phyloP scores from a whole-genome alignment of 345 rosid species.

The rapeseed (Brassica napus) region DNA sequence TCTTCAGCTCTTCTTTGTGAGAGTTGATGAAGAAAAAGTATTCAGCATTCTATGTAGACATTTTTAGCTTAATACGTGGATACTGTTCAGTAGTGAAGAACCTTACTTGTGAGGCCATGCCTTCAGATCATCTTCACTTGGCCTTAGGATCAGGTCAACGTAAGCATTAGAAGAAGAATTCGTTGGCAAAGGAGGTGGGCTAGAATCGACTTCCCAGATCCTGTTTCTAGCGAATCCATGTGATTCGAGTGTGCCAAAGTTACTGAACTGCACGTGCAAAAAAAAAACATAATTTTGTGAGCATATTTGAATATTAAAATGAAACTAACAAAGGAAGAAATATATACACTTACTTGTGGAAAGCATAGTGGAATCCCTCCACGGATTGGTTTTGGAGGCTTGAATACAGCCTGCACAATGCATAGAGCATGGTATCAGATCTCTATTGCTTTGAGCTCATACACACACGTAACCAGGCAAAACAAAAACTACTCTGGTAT shows the following conservation, averaged over 20 bases:
- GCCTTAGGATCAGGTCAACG: conserved; percentile 76
- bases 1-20: conserved; percentile 7
- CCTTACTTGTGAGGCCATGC: conserved; percentile 80
- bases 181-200: conserved; percentile 71
- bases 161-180: conserved; percentile 50
- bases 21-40: background rate
- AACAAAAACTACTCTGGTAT: background rate
- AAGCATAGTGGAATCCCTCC: conserved; percentile 98
- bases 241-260: conserved; percentile 61
- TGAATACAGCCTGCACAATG: conserved; percentile 63
- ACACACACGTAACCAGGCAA: background rate
- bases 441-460: conserved; percentile 1
- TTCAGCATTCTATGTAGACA: background rate
- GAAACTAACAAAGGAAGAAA: conserved; percentile 9
- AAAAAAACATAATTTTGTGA: conserved; percentile 21
- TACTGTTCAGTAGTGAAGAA: conserved; percentile 22
- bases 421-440: conserved; percentile 19
- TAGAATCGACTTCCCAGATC: conserved; percentile 74
- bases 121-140: conserved; percentile 81
- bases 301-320: background rate
- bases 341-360: conserved; percentile 68
- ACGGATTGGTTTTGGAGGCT: conserved; percentile 84
- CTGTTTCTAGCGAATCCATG: conserved; percentile 97
- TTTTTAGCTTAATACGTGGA: background rate
- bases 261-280: conserved; percentile 61